Conservation (phyloP, 345 rosid species). For the Salix arbutifolia region DNA sequence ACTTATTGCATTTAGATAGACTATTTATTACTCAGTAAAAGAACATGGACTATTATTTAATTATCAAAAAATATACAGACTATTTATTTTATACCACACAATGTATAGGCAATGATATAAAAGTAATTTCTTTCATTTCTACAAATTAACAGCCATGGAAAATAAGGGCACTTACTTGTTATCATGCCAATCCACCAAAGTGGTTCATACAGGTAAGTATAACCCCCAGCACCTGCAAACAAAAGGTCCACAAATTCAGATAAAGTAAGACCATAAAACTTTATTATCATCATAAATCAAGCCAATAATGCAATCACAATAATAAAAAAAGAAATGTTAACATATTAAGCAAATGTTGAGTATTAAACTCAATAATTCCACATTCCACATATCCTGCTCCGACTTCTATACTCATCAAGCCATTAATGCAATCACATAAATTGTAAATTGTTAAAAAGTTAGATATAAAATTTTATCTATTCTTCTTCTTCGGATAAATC, state of each 20-base stretch:
- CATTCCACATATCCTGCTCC: background rate
- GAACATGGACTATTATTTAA: background rate
- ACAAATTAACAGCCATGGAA: background rate
- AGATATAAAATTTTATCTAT: background rate
- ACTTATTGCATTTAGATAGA: background rate
- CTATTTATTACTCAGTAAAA: background rate
- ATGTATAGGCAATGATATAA: background rate
- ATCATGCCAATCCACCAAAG: conserved; percentile 28
- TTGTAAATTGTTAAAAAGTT: background rate
- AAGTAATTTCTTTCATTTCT: background rate
- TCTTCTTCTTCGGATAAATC: background rate
- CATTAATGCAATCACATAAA: background rate
- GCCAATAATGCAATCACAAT: background rate
- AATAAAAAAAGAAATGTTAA: background rate
- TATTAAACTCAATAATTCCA: background rate
- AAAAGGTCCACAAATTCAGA: background rate
- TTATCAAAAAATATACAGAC: background rate
- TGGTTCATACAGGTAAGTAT: conserved; percentile 25
- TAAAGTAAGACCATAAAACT: background rate
- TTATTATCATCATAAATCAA: background rate
- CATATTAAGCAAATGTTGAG: background rate
- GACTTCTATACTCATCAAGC: background rate
- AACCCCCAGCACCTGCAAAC: conserved; percentile 21
- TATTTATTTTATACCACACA: background rate
- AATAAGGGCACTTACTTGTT: conserved; percentile 10